These are phyloP conservation scores for Leucocoprinus leucothites DNA, from an alignment of 768 basidiomycete genomes.

Conservation along the genomic window DNA sequence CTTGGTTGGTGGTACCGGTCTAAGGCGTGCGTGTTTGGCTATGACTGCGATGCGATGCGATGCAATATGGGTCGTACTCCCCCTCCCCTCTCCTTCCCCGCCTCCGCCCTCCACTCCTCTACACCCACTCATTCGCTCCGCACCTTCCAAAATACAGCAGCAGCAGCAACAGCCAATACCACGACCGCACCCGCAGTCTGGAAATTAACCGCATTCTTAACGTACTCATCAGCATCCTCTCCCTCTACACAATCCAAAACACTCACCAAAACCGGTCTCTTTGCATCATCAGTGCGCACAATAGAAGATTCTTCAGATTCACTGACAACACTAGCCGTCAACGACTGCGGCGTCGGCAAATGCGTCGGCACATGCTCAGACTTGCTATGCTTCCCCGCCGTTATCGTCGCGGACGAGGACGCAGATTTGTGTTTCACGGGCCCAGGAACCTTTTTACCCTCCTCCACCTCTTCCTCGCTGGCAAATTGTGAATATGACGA, in stretches of 20 bases:
- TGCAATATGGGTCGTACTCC: too few relatives aligned
- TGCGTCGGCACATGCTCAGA: not conserved
- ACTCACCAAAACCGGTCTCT: not conserved
- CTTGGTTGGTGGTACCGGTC: too few relatives aligned
- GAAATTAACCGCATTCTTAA: conserved; percentile 32
- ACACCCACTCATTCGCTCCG: conserved; percentile 32
- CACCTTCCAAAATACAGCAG: conserved; percentile 72
- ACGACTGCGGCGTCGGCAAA: not conserved
- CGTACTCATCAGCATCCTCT: conserved; percentile 9
- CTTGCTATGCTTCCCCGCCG: too few relatives aligned
- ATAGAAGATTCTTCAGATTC: not conserved
- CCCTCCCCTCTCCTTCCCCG: not conserved
- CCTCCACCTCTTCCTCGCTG: conserved; percentile 23
- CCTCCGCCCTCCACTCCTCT: not conserved
- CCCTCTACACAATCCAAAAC: conserved; percentile 9
- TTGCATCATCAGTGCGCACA: too few relatives aligned
- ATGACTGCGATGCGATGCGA: too few relatives aligned
- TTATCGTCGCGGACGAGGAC: too few relatives aligned
- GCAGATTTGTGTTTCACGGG: not conserved
- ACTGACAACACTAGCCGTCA: not conserved
- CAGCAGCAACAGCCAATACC: conserved; percentile 64
- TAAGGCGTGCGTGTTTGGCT: too few relatives aligned
- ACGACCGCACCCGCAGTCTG: conserved; percentile 63
- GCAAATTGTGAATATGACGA: conserved; percentile 14
- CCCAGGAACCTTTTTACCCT: conserved; percentile 21